Evolutionary conservation across 2,329 filamentous ascomycete genomes (phyloP).

Genomic region (Ophiocordyceps unilateralis): DNA sequence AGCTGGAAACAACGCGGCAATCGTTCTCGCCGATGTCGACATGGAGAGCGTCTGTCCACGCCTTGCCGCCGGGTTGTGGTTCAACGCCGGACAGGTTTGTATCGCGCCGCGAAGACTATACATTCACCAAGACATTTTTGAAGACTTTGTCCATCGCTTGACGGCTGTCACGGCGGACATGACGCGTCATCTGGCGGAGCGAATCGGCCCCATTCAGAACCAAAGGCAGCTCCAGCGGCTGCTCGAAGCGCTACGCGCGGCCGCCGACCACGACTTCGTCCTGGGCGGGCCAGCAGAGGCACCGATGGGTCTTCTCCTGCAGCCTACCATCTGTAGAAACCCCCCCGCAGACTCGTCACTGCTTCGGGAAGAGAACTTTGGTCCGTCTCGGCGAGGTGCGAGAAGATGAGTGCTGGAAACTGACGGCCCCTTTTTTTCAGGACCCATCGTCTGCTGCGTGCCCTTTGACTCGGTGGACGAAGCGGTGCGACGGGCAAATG

Average conservation of each 20-base stretch:
- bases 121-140: constrained; percentile 39
- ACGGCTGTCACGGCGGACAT: constrained; percentile 25
- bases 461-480: constrained; percentile 18
- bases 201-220: constrained; percentile 30
- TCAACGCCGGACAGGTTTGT: constrained; percentile 28
- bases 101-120: constrained; percentile 36
- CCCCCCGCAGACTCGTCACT: constrained; percentile 35
- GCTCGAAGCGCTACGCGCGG: constrained; percentile 24
- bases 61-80: constrained; percentile 30
- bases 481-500: constrained; percentile 34
- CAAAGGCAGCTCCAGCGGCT: constrained; percentile 40
- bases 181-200: constrained; percentile 8
- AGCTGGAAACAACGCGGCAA: constrained; percentile 1
- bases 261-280: constrained; percentile 14
- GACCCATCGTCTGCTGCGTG: neutral
- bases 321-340: constrained; percentile 38
- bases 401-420: too few species aligned
- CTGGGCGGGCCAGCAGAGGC: neutral
- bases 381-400: constrained; percentile 4
- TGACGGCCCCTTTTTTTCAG: constrained; percentile 32
- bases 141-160: constrained; percentile 27
- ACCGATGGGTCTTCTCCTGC: constrained; percentile 32
- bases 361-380: constrained; percentile 29
- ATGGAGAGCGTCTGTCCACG: constrained; percentile 6
- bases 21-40: neutral